Evolutionary conservation across 768 basidiomycete genomes (phyloP).

Genomic region (Crucibulum laeve): DNA sequence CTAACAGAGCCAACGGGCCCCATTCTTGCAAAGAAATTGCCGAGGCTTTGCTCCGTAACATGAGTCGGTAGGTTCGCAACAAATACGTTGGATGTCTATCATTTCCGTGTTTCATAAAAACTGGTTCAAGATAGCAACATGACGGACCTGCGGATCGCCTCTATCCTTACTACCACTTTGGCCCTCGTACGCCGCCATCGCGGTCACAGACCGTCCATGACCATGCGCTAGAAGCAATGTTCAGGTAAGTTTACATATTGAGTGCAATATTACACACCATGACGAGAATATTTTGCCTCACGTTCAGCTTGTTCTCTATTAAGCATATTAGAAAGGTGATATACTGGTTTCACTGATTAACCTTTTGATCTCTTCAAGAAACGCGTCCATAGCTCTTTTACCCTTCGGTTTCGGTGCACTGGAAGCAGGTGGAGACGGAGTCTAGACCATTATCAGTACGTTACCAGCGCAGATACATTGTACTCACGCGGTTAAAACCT

Average conservation of each 20-base stretch:
- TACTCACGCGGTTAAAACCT: slow-evolving; percentile 19
- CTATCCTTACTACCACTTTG: slow-evolving; percentile 88
- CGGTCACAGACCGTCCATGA: slow-evolving; percentile 76
- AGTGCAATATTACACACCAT: slow-evolving; percentile 36
- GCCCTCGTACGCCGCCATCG: slow-evolving; percentile 91
- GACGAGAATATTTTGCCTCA: slow-evolving; percentile 77
- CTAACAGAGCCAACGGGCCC: slow-evolving; percentile 92
- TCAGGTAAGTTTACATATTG: not conserved
- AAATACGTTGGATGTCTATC: slow-evolving; percentile 90
- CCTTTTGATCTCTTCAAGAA: slow-evolving; percentile 96
- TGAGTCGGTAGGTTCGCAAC: slow-evolving; percentile 89
- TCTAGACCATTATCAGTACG: slow-evolving; percentile 24
- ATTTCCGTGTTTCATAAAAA: not conserved
- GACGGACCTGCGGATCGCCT: slow-evolving; percentile 77
- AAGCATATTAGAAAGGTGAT: not conserved
- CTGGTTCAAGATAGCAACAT: not conserved
- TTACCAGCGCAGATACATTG: not conserved
- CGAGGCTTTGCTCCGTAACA: slow-evolving; percentile 82
- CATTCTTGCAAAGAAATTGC: slow-evolving; percentile 84
- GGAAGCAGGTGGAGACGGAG: slow-evolving; percentile 51
- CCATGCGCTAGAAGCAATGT: slow-evolving; percentile 39
- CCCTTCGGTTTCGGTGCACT: slow-evolving; percentile 75
- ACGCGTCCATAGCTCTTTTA: slow-evolving; percentile 93
- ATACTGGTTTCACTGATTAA: slow-evolving; percentile 19
- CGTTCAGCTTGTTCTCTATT: slow-evolving; percentile 89